phyloP scores from a whole-genome alignment of 305 asterid genomes.

The Fraxinus nigra region DNA sequence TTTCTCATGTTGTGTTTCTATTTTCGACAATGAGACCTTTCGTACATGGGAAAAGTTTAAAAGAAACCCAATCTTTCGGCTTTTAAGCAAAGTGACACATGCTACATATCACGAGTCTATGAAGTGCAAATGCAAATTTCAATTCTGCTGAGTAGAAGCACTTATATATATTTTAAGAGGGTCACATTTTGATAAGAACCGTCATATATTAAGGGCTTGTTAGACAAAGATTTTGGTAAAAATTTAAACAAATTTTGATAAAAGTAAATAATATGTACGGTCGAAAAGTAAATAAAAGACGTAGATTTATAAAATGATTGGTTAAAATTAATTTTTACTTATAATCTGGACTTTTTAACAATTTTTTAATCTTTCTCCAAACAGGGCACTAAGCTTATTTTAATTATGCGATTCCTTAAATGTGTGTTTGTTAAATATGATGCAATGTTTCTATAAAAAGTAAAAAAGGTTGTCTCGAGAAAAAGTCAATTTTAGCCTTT shows the following conservation, averaged over 20 bases:
- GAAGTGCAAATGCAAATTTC: neutral
- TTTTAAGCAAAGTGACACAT: neutral
- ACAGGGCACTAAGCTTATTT: neutral
- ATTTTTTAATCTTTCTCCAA: neutral
- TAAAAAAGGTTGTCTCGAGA: neutral
- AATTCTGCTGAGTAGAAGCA: neutral
- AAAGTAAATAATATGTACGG: too few relatives aligned
- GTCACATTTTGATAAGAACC: neutral
- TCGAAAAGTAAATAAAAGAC: too few relatives aligned
- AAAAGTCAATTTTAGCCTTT: neutral
- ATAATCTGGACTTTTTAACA: too few relatives aligned
- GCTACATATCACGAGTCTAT: neutral
- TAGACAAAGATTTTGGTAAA: neutral
- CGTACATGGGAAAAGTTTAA: neutral
- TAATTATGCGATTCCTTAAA: neutral
- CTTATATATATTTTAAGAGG: neutral
- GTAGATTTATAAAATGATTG: neutral
- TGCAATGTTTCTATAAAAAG: constrained; percentile 32
- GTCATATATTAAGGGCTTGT: neutral
- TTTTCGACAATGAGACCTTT: neutral
- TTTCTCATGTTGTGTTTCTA: neutral
- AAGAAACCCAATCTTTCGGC: neutral
- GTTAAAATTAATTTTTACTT: neutral
- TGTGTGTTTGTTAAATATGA: constrained; percentile 10
- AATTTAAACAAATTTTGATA: neutral